phyloP scores from a whole-genome alignment of 176 grass and related monocot species.

The Aegilops sharonensis region DNA sequence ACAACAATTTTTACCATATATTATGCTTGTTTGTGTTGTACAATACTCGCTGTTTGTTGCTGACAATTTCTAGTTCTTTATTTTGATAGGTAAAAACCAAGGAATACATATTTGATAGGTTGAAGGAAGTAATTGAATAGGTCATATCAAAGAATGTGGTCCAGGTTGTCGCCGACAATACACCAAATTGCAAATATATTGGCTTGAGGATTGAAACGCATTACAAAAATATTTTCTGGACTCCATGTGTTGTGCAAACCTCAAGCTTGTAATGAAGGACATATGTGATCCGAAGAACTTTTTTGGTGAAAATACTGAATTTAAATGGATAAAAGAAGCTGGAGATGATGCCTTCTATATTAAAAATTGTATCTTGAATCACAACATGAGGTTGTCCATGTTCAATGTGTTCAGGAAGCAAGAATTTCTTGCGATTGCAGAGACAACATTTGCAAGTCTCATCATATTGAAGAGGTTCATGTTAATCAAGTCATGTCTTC shows the following conservation, averaged over 20 bases:
- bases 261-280: neutral
- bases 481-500: neutral
- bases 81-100: neutral
- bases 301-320: neutral
- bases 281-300: neutral
- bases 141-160: neutral
- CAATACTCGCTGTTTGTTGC: neutral
- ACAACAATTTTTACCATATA: neutral
- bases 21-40: neutral
- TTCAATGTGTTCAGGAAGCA: neutral
- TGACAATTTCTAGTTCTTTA: neutral
- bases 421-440: neutral
- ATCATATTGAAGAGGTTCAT: neutral
- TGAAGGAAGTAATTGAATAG: neutral
- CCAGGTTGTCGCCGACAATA: neutral
- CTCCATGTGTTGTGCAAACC: neutral
- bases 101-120: neutral
- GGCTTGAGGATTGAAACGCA: neutral
- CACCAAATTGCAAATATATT: neutral
- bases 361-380: slow-evolving; percentile 1
- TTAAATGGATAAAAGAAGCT: neutral
- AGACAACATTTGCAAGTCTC: neutral
- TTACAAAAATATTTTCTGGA: neutral
- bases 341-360: neutral
- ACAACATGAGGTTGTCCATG: neutral